Conservation (phyloP, 768 basidiomycete genomes). For the Leccinum barrowsii region DNA sequence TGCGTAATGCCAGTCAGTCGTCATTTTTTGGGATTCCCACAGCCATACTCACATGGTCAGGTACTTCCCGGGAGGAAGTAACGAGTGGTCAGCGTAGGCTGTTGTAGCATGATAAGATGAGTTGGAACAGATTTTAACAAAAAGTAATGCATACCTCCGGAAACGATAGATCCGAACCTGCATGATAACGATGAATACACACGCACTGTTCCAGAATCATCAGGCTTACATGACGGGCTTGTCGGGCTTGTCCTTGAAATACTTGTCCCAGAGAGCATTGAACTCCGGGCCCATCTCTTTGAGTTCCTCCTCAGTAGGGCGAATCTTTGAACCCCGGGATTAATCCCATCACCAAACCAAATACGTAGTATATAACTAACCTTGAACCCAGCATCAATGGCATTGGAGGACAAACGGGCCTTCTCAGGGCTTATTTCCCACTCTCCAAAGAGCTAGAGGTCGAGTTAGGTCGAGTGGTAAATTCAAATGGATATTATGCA, state of each 20-base stretch:
- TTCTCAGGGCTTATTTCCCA: constrained; percentile 68
- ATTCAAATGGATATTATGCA: neutral
- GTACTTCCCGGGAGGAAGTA: constrained; percentile 69
- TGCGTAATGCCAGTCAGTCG: neutral
- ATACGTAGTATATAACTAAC: constrained; percentile 23
- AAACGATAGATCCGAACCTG: constrained; percentile 65
- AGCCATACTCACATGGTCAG: constrained; percentile 51
- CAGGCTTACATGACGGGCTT: constrained; percentile 64
- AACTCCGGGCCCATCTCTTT: constrained; percentile 81
- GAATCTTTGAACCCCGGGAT: constrained; percentile 42
- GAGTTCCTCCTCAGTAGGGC: constrained; percentile 63
- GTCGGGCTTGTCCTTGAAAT: constrained; percentile 80
- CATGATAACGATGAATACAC: neutral
- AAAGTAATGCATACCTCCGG: constrained; percentile 40
- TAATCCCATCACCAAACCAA: neutral
- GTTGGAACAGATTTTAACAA: neutral
- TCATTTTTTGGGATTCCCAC: constrained; percentile 14
- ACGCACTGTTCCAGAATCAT: neutral
- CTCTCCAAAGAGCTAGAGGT: constrained; percentile 48
- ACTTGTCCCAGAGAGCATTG: constrained; percentile 61
- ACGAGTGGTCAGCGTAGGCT: constrained; percentile 68
- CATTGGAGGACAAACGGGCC: constrained; percentile 64
- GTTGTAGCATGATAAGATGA: neutral
- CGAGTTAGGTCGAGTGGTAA: neutral
- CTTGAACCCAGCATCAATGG: constrained; percentile 76